These are phyloP conservation scores for Salvia splendens DNA, from an alignment of 257 asterid genomes.

Conservation along the genomic window DNA sequence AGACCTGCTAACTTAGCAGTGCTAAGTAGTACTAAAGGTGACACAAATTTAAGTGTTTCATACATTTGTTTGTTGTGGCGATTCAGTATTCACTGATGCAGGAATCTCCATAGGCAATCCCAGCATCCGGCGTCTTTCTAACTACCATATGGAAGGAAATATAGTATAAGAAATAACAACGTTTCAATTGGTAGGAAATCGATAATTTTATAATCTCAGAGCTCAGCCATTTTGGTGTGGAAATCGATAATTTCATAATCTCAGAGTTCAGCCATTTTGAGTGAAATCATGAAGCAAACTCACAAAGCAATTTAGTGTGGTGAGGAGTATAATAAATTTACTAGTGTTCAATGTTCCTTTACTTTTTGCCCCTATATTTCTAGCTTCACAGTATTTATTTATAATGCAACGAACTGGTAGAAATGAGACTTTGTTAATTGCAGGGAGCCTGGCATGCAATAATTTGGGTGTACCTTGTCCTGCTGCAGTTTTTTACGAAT, in stretches of 20 bases:
- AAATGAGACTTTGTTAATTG: neutral
- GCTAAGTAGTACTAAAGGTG: neutral
- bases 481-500: constrained; percentile 68
- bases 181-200: constrained; percentile 8
- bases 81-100: constrained; percentile 31
- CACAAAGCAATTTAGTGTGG: neutral
- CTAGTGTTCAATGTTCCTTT: neutral
- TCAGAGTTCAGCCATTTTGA: neutral
- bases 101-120: constrained; percentile 41
- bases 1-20: no score
- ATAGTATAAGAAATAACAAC: neutral
- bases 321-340: neutral
- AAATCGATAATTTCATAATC: neutral
- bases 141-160: constrained; percentile 38
- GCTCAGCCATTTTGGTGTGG: neutral
- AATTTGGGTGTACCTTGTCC: constrained; percentile 59
- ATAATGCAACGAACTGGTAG: neutral
- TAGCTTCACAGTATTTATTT: neutral
- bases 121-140: constrained; percentile 49
- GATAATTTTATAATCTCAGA: neutral
- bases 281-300: neutral
- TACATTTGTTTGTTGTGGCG: constrained; percentile 39
- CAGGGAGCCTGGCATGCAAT: neutral
- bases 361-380: neutral
- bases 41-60: constrained; percentile 17